phyloP scores from a whole-genome alignment of 805 yeast genomes.

The Candida endomychidarum region DNA sequence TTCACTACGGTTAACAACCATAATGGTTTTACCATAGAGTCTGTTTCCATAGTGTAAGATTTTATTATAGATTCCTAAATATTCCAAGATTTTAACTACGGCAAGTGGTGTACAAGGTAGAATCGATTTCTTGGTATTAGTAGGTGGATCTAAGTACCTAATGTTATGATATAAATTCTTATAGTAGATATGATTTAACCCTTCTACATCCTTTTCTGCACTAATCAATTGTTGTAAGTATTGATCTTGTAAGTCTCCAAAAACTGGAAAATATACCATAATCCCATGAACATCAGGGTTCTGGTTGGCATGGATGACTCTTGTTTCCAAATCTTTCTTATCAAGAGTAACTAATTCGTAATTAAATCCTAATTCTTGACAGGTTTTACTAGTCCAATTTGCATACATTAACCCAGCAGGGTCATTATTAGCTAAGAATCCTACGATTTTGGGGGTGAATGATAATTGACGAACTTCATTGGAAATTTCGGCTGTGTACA shows the following conservation, averaged over 20 bases:
- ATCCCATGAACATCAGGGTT: conserved; percentile 83
- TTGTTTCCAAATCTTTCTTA: conserved; percentile 83
- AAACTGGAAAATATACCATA: conserved; percentile 97
- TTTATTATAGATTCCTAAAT: conserved; percentile 80
- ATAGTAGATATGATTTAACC: conserved; percentile 84
- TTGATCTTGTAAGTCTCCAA: conserved; percentile 92
- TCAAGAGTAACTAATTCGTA: conserved; percentile 74
- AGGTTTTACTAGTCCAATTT: conserved; percentile 91
- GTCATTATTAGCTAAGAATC: conserved; percentile 86
- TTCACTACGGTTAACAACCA: conserved; percentile 91
- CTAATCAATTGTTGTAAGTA: conserved; percentile 91
- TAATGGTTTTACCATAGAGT: conserved; percentile 86
- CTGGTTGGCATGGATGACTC: conserved; percentile 75
- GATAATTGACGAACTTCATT: conserved; percentile 52
- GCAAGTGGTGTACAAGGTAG: conserved; percentile 97
- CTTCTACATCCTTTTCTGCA: conserved; percentile 95
- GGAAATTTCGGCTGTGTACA: conserved; percentile 70
- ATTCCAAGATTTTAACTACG: conserved; percentile 88
- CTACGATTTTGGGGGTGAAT: conserved; percentile 76
- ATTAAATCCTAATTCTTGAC: conserved; percentile 79
- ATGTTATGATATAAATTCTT: conserved; percentile 94
- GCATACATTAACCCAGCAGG: conserved; percentile 97
- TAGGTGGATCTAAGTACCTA: conserved; percentile 74
- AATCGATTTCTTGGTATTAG: conserved; percentile 70
- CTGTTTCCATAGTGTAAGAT: conserved; percentile 86